A percentile compares a stretch with the other conserved stretches of the same genome.
phyloP scores from a whole-genome alignment of 2,329 filamentous ascomycete species.

The Magnaporthales sp. region DNA sequence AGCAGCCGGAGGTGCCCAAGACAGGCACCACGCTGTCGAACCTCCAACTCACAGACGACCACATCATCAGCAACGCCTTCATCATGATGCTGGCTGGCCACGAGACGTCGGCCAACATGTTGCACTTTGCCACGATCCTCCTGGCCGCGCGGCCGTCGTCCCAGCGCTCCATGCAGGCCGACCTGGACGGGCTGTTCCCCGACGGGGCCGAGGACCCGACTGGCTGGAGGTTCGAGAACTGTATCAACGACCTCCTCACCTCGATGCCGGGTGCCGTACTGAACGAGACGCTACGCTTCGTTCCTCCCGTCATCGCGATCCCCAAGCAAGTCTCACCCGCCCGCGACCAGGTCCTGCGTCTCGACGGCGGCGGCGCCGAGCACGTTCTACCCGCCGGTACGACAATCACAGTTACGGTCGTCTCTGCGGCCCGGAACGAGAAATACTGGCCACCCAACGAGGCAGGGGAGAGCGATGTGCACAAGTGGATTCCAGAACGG shows the following conservation, averaged over 20 bases:
- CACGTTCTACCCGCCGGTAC: conserved; percentile 48
- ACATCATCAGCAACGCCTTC: conserved; percentile 67
- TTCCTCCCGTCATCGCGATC: conserved; percentile 63
- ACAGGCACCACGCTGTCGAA: conserved; percentile 15
- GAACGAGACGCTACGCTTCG: conserved; percentile 67
- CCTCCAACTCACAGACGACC: conserved; percentile 41
- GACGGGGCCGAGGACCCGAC: conserved; percentile 23
- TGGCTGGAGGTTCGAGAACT: conserved; percentile 63
- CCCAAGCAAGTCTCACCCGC: conserved; percentile 52
- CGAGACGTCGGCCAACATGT: conserved; percentile 68
- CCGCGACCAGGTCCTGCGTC: conserved; percentile 45
- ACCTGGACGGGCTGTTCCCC: conserved; percentile 56
- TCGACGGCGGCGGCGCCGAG: conserved; percentile 43
- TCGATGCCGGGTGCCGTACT: conserved; percentile 66
- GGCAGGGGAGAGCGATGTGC: conserved; percentile 44
- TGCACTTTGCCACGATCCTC: conserved; percentile 62
- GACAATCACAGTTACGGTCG: conserved; percentile 45
- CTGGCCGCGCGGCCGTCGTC: conserved; percentile 56
- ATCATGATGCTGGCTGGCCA: conserved; percentile 66
- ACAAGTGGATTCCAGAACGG: conserved; percentile 63
- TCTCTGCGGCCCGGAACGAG: conserved; percentile 57
- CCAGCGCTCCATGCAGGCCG: conserved; percentile 59
- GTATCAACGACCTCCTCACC: conserved; percentile 56
- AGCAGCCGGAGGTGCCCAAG: conserved; percentile 11
- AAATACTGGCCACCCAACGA: conserved; percentile 60